Evolutionary conservation across 306 rosid species (phyloP), one percentile per base, ranked within the genome.

Genomic region (Castanea crenata): DNA sequence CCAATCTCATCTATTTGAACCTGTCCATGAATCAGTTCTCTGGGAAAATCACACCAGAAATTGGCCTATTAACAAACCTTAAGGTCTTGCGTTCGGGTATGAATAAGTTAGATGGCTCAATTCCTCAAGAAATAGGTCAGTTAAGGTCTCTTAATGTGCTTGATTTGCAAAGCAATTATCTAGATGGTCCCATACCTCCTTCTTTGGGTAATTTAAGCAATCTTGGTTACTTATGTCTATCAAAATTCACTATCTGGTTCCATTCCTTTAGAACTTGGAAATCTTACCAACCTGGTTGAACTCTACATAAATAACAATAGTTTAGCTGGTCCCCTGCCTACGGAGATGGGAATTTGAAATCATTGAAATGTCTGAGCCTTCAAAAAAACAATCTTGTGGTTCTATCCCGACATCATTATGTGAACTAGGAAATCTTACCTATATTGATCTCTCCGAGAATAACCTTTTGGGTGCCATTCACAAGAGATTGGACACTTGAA

Each of bases 401-500:
- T 4, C 69, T 20, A 76, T 82, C 78, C 81, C 85, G 0, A 1
- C 74, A 52, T 76, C 77, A 1, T 25, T 70, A 3, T 79, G 71
- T 0, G 32, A 44, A 19, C 71, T 81, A 8, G 15, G 4, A 32
- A 59, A 75, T 38, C 84, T 81, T 23, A 21, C 46, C 4, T 0
- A 5, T 34, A 46, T 81, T 6, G 16, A 8, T 41, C 80, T 84
- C 23, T 18, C 61, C 18, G 74, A 79, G 20, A 84, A 84, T 55
- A 59, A 38, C 1, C 85, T 84, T 69, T 80, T 72, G 0, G 87
- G 87, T 51, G 35, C 79, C 31, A 77, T 84, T 65, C 85, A 5
- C 62, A 77, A 54, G 64, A 77, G 15, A 81, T 80, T 21, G 87
- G 82, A 74, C 61, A 56, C 9, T 62, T 81, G 62, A 77, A 57